Evolutionary conservation across 2,329 filamentous ascomycete genomes (phyloP), one percentile per base, ranked within the genome.

Genomic region (Fusarium miscanthi): DNA sequence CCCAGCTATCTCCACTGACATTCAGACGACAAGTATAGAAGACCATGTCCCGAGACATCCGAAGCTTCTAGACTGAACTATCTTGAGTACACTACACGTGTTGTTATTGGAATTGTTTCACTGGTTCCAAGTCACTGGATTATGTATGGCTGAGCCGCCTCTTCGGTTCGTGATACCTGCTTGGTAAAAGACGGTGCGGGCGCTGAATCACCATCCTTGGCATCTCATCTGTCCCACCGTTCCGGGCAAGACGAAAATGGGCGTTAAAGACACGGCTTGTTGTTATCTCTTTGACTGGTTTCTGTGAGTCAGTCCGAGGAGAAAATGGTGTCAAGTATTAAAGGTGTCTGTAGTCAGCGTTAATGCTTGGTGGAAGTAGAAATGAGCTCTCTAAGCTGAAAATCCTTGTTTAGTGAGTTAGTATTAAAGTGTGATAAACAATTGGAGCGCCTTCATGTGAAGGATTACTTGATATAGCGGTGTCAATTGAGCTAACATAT

Each of bases 141-240:
- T 53, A 11, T 53, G 49, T 30, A 27, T 40, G 33, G 33, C n/a
- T 40, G 33, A 40, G 23, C 9, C 2, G 25, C 33, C 10, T 3
- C 23, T n/a, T 40, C 13, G 33, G 13, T 53, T 53, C 19, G 33
- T 53, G 49, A 53, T 27, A 53, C 49, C 33, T 53, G 33, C 23
- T 27, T 40, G 19, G 23, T 27, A 27, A 33, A 53, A 25, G 14
- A n/a, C 7, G 19, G 14, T 17, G 33, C 49, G 49, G 49, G 49
- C 23, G 49, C 23, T 19, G 33, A 40, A n/a, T 30, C 19, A 11
- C 33, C 12, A 40, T 7, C 23, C 10, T 27, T 53, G 19, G 13
- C 33, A 8, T 5, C 23, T 38, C 12, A 12, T 13, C 19, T 27
- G 12, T 27, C 33, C 17, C 33, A 10, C 23, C 9, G 8, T 19